These are phyloP conservation scores for Kalaharituber pfeilii DNA, from an alignment of 2,329 filamentous ascomycete genomes.

Conservation along the genomic window DNA sequence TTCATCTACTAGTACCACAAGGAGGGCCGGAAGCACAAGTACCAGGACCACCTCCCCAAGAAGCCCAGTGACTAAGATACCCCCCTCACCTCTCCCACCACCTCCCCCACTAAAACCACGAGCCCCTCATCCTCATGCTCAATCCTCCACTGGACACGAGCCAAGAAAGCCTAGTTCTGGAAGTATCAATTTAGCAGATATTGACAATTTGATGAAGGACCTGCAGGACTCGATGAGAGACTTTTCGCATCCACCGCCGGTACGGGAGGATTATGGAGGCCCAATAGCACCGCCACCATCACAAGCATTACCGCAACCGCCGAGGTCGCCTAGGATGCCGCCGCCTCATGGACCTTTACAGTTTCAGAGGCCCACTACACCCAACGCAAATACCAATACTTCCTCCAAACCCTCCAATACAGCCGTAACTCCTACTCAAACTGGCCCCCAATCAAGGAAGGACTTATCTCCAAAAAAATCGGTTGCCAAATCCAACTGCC, in stretches of 20 bases:
- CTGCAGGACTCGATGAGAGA: constrained; percentile 37
- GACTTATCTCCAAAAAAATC: constrained; percentile 29
- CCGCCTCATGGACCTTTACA: constrained; percentile 4
- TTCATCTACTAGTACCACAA: not conserved
- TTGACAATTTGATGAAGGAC: constrained; percentile 40
- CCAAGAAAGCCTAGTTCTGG: constrained; percentile 15
- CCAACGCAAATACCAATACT: constrained; percentile 20
- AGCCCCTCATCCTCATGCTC: not conserved
- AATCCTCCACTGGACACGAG: not conserved
- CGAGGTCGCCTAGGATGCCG: not conserved
- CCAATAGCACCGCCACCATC: constrained; percentile 1
- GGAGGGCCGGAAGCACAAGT: not conserved
- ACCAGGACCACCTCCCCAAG: not conserved
- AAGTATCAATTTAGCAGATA: constrained; percentile 27
- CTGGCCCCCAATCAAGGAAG: constrained; percentile 24
- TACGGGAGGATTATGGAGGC: constrained; percentile 13
- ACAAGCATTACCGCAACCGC: not conserved
- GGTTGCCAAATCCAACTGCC: constrained; percentile 55
- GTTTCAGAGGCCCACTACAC: constrained; percentile 6
- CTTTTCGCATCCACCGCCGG: constrained; percentile 23
- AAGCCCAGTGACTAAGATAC: no score
- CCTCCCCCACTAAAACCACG: not conserved
- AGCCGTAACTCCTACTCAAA: no score
- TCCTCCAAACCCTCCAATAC: no score
- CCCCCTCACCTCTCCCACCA: no score